phyloP scores from a whole-genome alignment of 2,329 filamentous ascomycete species.

The Ceratocystis diversiconidia region DNA sequence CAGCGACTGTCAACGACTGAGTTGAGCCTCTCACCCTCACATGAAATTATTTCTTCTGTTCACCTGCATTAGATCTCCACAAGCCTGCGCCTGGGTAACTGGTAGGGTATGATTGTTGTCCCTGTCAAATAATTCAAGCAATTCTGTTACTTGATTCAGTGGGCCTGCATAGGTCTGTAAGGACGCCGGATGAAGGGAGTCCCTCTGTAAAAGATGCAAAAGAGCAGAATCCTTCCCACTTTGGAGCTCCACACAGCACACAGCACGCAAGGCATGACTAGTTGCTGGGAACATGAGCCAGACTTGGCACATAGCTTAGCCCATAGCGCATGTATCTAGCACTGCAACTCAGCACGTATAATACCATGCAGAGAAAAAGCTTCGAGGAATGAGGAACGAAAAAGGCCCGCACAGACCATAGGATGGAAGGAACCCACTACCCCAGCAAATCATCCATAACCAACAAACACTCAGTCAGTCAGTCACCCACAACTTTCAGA shows the following conservation, averaged over 20 bases:
- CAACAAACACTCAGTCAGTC: not conserved
- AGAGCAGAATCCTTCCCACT: conserved; percentile 1
- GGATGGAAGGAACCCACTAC: conserved; percentile 1
- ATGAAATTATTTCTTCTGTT: not conserved
- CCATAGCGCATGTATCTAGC: not conserved
- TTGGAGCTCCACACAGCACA: not conserved
- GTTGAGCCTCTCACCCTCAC: not conserved
- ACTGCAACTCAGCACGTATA: too few relatives aligned
- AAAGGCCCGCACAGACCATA: conserved; percentile 1
- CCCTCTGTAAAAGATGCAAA: conserved; percentile 1
- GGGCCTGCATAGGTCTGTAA: not conserved
- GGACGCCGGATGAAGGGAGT: not conserved
- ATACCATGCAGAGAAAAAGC: not conserved
- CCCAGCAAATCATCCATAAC: not conserved
- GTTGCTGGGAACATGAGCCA: not conserved
- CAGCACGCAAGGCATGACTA: not conserved
- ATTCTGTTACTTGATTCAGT: conserved; percentile 4
- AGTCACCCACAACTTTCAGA: conserved; percentile 19
- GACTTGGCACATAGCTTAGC: not conserved
- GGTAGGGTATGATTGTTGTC: conserved; percentile 3
- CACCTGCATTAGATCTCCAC: conserved; percentile 4
- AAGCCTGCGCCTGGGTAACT: not conserved
- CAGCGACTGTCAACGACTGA: not conserved
- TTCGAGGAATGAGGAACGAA: not conserved
- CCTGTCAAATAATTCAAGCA: conserved; percentile 6